These are phyloP conservation scores for Cucurbitaria berberidis DNA, from an alignment of 2,329 filamentous ascomycete species.

Conservation along the genomic window DNA sequence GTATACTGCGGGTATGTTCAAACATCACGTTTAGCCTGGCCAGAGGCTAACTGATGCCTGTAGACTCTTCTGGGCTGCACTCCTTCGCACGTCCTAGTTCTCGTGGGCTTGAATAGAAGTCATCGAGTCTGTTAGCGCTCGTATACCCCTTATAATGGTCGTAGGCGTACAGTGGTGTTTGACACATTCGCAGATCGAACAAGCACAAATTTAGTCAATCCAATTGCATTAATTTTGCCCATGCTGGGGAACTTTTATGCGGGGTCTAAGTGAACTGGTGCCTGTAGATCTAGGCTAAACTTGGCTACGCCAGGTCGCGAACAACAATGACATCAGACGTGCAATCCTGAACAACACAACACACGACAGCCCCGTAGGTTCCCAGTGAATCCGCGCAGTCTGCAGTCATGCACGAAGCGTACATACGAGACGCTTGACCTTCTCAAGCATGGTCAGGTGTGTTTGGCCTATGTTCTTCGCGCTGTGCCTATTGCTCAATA, in stretches of 20 bases:
- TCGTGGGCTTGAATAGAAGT: too few relatives aligned
- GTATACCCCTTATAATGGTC: neutral
- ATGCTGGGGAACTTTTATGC: neutral
- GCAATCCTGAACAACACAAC: constrained; percentile 2
- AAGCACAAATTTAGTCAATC: neutral
- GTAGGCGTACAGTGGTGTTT: neutral
- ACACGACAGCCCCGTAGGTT: constrained; percentile 1
- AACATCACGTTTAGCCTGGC: neutral
- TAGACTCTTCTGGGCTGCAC: neutral
- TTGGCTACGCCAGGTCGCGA: neutral
- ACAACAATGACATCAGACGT: constrained; percentile 13
- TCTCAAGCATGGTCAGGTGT: constrained; percentile 20
- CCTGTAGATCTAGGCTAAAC: neutral
- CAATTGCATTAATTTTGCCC: neutral
- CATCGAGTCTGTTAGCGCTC: neutral
- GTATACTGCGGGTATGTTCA: neutral
- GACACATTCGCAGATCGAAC: neutral
- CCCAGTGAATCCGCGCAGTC: constrained; percentile 8
- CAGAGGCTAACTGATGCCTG: neutral
- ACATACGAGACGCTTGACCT: neutral
- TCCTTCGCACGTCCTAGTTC: neutral
- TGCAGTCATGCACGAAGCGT: constrained; percentile 1
- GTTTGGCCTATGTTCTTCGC: neutral
- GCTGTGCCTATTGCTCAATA: neutral
- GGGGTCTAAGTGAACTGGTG: neutral